Evolutionary conservation across 108 stramenopile species (phyloP), one percentile per base, ranked within the genome.

Genomic region (Ochromonas danica): DNA sequence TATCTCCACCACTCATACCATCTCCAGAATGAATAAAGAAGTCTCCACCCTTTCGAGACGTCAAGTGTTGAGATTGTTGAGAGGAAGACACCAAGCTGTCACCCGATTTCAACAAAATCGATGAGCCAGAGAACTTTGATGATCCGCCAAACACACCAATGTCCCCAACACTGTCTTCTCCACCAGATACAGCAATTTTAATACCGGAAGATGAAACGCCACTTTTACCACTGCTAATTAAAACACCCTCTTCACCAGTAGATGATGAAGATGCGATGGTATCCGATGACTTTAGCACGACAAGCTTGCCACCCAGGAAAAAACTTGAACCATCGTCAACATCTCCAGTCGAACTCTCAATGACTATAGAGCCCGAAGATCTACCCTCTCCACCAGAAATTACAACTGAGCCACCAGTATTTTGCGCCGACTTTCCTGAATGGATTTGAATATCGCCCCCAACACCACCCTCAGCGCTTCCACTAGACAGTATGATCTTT

Each of bases 341-440:
- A 70, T 14, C 41, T 42, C 40, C 36, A 38, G 40, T 22, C 6
- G 22, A 22, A 70, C 6, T 70, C n/a, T n/a, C n/a, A 42, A 22
- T 14, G 22, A 40, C 67, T 22, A 22, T 14, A 70, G 14, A 6
- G 67, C 67, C 67, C 6, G 14, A 6, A 70, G 22, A 70, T 51
- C 22, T 6, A 75, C 31, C 72, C 38, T 27, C 72, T 14, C 41
- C 72, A 42, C 40, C 72, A 75, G 72, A 45, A 6, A 36, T 22
- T 28, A 60, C 6, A 33, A 75, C 51, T 14, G 67, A 70, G 41
- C 67, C 67, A 70, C 40, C 36, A 6, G 22, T 22, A 14, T 42
- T 6, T 22, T 6, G 22, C 22, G 22, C 6, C 6, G 45, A 38
- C 14, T 3, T 27, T 6, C 72, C 72, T 6, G 72, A 57, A 10